A percentile compares a stretch with the other conserved stretches of the same genome.
Conservation (phyloP, 768 basidiomycete species). For the Leccinum subtestaceum region DNA sequence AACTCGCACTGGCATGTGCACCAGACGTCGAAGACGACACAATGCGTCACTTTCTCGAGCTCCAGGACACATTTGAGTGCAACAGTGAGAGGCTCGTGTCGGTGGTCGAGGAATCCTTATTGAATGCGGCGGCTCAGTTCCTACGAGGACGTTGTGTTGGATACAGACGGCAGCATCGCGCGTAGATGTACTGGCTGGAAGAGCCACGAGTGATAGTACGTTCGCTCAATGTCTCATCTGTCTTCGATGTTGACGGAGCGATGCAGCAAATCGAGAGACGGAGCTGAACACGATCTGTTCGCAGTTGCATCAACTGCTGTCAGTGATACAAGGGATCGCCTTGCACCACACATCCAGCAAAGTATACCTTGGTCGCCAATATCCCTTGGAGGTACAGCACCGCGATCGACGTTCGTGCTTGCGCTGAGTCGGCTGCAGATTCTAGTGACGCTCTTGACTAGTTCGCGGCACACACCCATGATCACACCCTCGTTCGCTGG, state of each 20-base stretch:
- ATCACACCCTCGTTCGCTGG: conserved; percentile 16
- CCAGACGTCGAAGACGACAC: conserved; percentile 41
- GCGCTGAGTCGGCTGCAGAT: conserved; percentile 44
- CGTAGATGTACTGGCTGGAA: conserved; percentile 49
- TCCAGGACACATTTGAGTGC: conserved; percentile 81
- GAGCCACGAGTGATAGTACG: conserved; percentile 44
- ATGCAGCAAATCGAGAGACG: conserved; percentile 40
- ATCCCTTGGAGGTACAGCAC: conserved; percentile 58
- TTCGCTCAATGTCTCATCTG: conserved; percentile 5
- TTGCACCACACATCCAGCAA: conserved; percentile 72
- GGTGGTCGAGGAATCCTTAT: not conserved
- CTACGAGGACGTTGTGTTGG: conserved; percentile 64
- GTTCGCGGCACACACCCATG: conserved; percentile 60
- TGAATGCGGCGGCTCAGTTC: conserved; percentile 45
- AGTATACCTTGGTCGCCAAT: conserved; percentile 61
- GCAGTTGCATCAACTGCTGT: conserved; percentile 58
- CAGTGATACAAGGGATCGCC: conserved; percentile 72
- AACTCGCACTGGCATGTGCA: conserved; percentile 50
- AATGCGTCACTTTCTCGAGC: conserved; percentile 53
- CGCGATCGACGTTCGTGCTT: not conserved
- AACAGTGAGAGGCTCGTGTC: conserved; percentile 53
- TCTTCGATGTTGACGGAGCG: conserved; percentile 1
- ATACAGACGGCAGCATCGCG: conserved; percentile 48
- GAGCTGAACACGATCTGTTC: conserved; percentile 48
- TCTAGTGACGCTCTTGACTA: conserved; percentile 66